Percentiles rank a stretch among this genome's conserved stretches.
These are phyloP conservation scores for Phytophthora pseudosyringae DNA, from an alignment of 352 stramenopile genomes.

Conservation along the genomic window DNA sequence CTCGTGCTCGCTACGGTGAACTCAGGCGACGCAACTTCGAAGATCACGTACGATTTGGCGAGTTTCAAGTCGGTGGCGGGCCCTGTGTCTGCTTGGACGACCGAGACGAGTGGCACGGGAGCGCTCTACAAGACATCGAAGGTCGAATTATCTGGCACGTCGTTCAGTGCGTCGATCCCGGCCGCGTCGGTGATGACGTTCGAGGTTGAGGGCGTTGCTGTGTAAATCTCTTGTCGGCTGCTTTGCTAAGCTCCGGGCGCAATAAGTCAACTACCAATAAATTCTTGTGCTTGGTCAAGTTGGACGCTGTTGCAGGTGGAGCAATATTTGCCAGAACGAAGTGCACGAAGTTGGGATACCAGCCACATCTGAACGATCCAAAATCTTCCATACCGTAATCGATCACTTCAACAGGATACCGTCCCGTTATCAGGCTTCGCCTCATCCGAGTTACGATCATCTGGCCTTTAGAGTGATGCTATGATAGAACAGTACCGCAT, in stretches of 20 bases:
- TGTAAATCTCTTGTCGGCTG: constrained; percentile 10
- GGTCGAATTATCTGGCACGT: constrained; percentile 38
- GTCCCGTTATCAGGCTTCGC: too few relatives aligned
- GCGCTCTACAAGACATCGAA: constrained; percentile 45
- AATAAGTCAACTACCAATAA: neutral
- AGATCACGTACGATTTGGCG: constrained; percentile 48
- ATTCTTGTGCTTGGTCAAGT: constrained; percentile 1
- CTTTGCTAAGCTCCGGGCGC: neutral
- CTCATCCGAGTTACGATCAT: neutral
- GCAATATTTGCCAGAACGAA: neutral
- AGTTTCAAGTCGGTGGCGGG: constrained; percentile 38
- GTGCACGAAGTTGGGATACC: neutral
- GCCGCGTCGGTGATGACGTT: constrained; percentile 54
- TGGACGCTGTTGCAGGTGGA: neutral
- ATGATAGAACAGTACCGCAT: neutral
- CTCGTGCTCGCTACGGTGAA: constrained; percentile 61
- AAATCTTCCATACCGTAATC: neutral
- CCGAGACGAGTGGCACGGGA: constrained; percentile 46
- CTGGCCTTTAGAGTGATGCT: neutral
- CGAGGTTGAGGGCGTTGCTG: constrained; percentile 35
- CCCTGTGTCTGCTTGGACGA: constrained; percentile 46
- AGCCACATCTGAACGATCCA: neutral
- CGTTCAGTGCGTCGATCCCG: constrained; percentile 40
- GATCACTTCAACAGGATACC: neutral
- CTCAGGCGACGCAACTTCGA: constrained; percentile 26